A percentile compares a stretch with the other conserved stretches of the same genome.
Conservation (phyloP, 2,329 filamentous ascomycete species). For the Cladosporium sphaerospermum region DNA sequence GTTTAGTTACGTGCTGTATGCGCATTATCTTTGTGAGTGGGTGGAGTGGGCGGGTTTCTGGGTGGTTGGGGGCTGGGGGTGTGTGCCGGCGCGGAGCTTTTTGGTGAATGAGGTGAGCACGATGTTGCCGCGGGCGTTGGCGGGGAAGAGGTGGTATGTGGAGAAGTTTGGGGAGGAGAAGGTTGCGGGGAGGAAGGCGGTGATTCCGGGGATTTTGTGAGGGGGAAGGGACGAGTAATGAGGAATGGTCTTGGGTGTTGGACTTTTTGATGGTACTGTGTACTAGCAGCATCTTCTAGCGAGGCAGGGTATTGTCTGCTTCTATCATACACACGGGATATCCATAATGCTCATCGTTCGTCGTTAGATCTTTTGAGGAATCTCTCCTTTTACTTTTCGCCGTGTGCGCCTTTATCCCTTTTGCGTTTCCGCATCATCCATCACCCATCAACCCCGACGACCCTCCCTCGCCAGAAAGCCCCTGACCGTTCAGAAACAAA, state of each 20-base stretch:
- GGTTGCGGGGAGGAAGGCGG: conserved; percentile 67
- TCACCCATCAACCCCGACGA: background rate
- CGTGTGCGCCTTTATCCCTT: background rate
- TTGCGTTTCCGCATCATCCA: background rate
- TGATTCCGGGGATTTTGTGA: conserved; percentile 56
- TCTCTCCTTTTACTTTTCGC: background rate
- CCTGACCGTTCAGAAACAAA: conserved; percentile 55
- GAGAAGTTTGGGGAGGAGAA: conserved; percentile 81
- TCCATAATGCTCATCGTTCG: conserved; percentile 1
- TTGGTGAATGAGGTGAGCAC: conserved; percentile 79
- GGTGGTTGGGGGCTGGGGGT: conserved; percentile 60
- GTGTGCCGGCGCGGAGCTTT: conserved; percentile 72
- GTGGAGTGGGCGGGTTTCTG: conserved; percentile 90
- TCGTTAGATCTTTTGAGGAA: background rate
- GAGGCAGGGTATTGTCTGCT: too few species aligned
- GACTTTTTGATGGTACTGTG: too few species aligned
- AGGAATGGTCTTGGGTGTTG: too few species aligned
- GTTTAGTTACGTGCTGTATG: conserved; percentile 77
- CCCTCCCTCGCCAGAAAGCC: background rate
- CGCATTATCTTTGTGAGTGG: conserved; percentile 97
- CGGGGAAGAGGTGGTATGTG: conserved; percentile 79
- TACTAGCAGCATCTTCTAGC: too few species aligned
- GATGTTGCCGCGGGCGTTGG: conserved; percentile 81
- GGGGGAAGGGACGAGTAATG: background rate
- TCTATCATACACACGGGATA: conserved; percentile 4